A percentile compares a stretch with the other conserved stretches of the same genome.
phyloP scores from a whole-genome alignment of 805 yeast species.

The Sungouiozyma ichnusensis region DNA sequence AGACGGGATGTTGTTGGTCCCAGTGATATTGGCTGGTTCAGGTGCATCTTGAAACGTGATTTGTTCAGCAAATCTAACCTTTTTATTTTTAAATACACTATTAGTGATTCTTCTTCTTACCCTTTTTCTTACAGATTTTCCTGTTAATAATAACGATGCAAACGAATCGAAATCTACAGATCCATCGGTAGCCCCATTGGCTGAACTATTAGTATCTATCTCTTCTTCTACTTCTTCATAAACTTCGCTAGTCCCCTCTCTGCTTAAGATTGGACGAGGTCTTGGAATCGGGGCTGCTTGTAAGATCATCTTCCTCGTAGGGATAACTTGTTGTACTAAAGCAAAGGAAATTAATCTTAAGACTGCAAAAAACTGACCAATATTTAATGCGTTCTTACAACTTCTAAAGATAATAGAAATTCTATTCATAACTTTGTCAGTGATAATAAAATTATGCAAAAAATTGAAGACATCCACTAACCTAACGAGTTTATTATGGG shows the following conservation, averaged over 20 bases:
- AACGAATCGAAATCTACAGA: constrained; percentile 77
- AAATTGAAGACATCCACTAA: constrained; percentile 72
- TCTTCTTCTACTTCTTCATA: constrained; percentile 32
- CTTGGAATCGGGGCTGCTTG: constrained; percentile 57
- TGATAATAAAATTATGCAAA: constrained; percentile 61
- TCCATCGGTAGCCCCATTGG: constrained; percentile 3
- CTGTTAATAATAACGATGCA: constrained; percentile 74
- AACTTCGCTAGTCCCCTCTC: constrained; percentile 42
- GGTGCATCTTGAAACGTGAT: constrained; percentile 32
- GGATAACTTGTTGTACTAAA: constrained; percentile 38
- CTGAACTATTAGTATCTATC: constrained; percentile 9
- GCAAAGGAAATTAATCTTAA: constrained; percentile 71
- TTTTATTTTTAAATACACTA: constrained; percentile 37
- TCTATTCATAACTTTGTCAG: constrained; percentile 39
- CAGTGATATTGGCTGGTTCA: constrained; percentile 7
- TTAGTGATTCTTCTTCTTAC: constrained; percentile 25
- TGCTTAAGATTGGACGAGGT: constrained; percentile 68
- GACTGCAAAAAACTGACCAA: constrained; percentile 86
- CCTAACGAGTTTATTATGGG: constrained; percentile 54
- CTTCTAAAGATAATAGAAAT: constrained; percentile 43
- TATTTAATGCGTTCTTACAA: constrained; percentile 51
- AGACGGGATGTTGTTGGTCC: neutral
- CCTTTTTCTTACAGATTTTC: constrained; percentile 48
- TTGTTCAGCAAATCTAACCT: constrained; percentile 66
- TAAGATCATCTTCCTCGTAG: constrained; percentile 43